Evolutionary conservation across 2,329 filamentous ascomycete species (phyloP).

Genomic region (Aspergillus neoniger): DNA sequence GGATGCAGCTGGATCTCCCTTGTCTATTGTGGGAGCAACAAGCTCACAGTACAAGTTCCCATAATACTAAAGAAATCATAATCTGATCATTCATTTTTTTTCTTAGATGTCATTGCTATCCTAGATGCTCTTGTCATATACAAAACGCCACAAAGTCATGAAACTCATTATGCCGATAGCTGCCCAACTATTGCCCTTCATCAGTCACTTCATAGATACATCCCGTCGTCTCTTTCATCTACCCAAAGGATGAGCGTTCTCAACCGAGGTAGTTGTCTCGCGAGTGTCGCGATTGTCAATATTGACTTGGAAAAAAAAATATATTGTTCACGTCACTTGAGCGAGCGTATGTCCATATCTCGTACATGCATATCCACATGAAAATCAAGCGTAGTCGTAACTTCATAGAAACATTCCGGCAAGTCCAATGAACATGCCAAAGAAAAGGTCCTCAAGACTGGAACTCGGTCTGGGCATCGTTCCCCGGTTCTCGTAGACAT

Average conservation of each 20-base stretch:
- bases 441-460: conserved; percentile 45
- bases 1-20: not conserved
- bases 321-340: conserved; percentile 10
- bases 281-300: not conserved
- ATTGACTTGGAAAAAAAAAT: not conserved
- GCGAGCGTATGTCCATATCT: conserved; percentile 1
- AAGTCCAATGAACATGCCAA: conserved; percentile 48
- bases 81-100: not conserved
- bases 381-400: not conserved
- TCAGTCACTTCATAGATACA: conserved; percentile 16
- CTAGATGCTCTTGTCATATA: conserved; percentile 3
- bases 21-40: not conserved
- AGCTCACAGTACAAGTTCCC: not conserved
- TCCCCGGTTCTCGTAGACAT: conserved; percentile 32
- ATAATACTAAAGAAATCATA: too few species aligned
- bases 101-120: not conserved
- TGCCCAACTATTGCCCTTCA: conserved; percentile 9
- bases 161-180: conserved; percentile 4
- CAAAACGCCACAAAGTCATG: conserved; percentile 1
- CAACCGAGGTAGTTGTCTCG: not conserved
- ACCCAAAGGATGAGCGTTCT: conserved; percentile 7
- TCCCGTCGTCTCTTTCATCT: conserved; percentile 4
- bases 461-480: conserved; percentile 32
- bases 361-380: conserved; percentile 8
- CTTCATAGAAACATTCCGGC: conserved; percentile 47